These are phyloP conservation scores for Gossypium sturtianum DNA, from an alignment of 345 rosid genomes.

Conservation along the genomic window DNA sequence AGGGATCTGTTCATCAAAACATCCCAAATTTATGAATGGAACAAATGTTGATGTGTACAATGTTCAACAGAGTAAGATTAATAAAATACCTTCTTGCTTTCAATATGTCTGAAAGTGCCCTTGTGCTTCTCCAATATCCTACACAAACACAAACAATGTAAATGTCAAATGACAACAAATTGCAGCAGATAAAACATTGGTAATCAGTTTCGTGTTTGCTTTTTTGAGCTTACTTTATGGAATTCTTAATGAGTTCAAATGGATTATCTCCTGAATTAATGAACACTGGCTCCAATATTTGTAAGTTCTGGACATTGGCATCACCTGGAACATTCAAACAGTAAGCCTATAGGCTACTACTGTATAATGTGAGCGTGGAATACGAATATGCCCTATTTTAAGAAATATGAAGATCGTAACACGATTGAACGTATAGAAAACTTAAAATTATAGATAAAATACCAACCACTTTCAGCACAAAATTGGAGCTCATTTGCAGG, in stretches of 20 bases:
- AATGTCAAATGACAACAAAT: neutral
- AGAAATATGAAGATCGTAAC: too few relatives aligned
- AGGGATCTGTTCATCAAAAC: conserved; percentile 36
- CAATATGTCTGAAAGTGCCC: conserved; percentile 50
- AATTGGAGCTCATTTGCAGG: conserved; percentile 44
- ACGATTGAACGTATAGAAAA: neutral
- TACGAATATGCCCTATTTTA: too few relatives aligned
- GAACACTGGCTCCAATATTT: conserved; percentile 40
- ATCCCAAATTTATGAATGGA: neutral
- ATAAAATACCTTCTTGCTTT: conserved; percentile 46
- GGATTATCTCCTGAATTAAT: conserved; percentile 55
- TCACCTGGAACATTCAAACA: conserved; percentile 39
- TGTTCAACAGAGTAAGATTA: neutral
- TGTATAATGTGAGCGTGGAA: too few relatives aligned
- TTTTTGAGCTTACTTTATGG: conserved; percentile 36
- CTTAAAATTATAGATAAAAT: neutral
- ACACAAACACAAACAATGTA: conserved; percentile 2
- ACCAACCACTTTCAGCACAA: conserved; percentile 54
- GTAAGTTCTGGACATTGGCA: conserved; percentile 31
- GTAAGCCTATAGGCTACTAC: too few relatives aligned
- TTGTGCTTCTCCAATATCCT: conserved; percentile 54
- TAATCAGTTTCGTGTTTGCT: neutral
- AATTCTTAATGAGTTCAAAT: conserved; percentile 46
- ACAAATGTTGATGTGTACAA: neutral
- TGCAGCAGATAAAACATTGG: neutral